Conservation (phyloP, 352 stramenopile genomes). For the Elongisporangium prolatum region DNA sequence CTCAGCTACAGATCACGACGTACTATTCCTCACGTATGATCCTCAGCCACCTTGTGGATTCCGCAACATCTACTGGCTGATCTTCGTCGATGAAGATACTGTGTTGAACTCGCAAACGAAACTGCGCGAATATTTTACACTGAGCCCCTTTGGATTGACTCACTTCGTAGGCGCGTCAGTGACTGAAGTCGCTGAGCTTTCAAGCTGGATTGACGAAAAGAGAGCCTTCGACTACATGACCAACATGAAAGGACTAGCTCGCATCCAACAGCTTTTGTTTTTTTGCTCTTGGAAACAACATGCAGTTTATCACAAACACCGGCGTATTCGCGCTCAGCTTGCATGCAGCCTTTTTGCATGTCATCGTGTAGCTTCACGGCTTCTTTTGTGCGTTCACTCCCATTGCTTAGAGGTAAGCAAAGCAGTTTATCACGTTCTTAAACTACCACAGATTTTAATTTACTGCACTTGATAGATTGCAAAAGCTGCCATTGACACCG, state of each 20-base stretch:
- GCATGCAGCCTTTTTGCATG: conserved; percentile 50
- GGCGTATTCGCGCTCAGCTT: conserved; percentile 27
- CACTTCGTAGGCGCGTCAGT: conserved; percentile 33
- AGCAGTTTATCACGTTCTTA: background rate
- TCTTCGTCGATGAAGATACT: conserved; percentile 32
- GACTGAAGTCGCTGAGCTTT: conserved; percentile 49
- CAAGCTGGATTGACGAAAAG: conserved; percentile 62
- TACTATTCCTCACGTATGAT: conserved; percentile 45
- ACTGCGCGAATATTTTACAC: conserved; percentile 43
- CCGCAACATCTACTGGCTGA: conserved; percentile 62
- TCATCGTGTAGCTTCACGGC: conserved; percentile 21
- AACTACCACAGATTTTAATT: background rate
- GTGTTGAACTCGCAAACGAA: conserved; percentile 13
- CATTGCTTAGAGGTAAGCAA: conserved; percentile 19
- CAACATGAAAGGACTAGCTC: conserved; percentile 48
- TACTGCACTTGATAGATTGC: background rate
- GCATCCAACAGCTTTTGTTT: conserved; percentile 68
- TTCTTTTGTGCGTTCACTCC: conserved; percentile 31
- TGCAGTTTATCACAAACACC: conserved; percentile 33
- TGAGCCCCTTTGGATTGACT: conserved; percentile 53
- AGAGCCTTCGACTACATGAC: conserved; percentile 71
- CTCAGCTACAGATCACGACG: conserved; percentile 37
- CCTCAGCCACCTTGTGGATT: conserved; percentile 47
- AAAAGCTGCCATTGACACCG: background rate
- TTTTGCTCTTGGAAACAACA: conserved; percentile 73